A percentile compares a stretch with the other conserved stretches of the same genome.
phyloP scores from a whole-genome alignment of 1,284 basidiomycete genomes.

The Heliocybe sulcata region DNA sequence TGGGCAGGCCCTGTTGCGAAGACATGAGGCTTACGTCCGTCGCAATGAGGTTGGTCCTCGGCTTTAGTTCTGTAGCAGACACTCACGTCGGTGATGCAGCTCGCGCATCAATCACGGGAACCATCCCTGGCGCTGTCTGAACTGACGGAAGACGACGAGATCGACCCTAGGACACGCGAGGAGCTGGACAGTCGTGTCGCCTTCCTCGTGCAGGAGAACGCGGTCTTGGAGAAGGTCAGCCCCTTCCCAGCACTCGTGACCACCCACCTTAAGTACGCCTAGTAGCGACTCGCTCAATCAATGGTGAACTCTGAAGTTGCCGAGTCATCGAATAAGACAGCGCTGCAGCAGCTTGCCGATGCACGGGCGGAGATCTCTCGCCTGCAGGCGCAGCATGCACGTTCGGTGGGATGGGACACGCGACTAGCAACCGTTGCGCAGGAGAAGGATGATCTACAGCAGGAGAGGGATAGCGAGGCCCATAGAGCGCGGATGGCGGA shows the following conservation, averaged over 20 bases:
- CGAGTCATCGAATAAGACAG: slow-evolving; percentile 71
- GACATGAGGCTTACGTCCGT: slow-evolving; percentile 82
- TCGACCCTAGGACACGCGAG: slow-evolving; percentile 6
- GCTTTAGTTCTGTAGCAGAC: background rate
- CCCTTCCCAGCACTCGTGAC: background rate
- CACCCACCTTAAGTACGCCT: slow-evolving; percentile 1
- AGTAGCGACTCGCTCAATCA: slow-evolving; percentile 72
- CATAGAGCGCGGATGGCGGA: slow-evolving; percentile 70
- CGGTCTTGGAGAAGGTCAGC: slow-evolving; percentile 58
- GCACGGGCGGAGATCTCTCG: slow-evolving; percentile 65
- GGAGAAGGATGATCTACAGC: slow-evolving; percentile 81
- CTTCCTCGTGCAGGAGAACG: slow-evolving; percentile 46
- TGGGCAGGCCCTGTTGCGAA: slow-evolving; percentile 82
- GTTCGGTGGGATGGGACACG: slow-evolving; percentile 63
- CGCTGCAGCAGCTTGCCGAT: slow-evolving; percentile 74
- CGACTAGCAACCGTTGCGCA: slow-evolving; percentile 53
- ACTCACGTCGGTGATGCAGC: background rate
- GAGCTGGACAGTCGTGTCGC: slow-evolving; percentile 11
- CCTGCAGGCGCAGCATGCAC: slow-evolving; percentile 61
- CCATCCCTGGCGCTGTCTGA: slow-evolving; percentile 3
- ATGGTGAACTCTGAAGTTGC: slow-evolving; percentile 78
- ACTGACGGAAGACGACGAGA: slow-evolving; percentile 4
- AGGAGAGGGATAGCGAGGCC: slow-evolving; percentile 73
- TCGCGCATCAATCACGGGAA: background rate
- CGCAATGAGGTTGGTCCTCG: slow-evolving; percentile 48